Evolutionary conservation across 2,329 filamentous ascomycete species (phyloP).

Genomic region (Stagonosporopsis chrysanthemi): DNA sequence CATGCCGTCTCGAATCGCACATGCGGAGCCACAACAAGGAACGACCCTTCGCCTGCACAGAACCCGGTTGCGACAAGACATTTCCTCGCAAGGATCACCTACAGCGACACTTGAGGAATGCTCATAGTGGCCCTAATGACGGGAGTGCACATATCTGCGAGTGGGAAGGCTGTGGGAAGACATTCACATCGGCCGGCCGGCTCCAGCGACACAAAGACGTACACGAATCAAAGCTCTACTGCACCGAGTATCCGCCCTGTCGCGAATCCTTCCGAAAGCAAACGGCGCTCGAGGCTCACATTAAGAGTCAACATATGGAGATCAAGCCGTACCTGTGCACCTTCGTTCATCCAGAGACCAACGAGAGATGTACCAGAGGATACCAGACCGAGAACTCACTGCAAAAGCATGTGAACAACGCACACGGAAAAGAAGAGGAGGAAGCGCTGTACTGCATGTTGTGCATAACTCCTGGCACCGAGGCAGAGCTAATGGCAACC

Average conservation of each 20-base stretch:
- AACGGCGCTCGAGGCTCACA: constrained; percentile 82
- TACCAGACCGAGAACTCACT: constrained; percentile 79
- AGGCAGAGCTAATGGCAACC: constrained; percentile 40
- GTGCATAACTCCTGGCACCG: constrained; percentile 59
- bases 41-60: constrained; percentile 76
- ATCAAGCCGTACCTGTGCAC: constrained; percentile 75
- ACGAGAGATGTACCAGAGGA: constrained; percentile 67
- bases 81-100: constrained; percentile 89
- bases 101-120: constrained; percentile 82
- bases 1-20: constrained; percentile 77
- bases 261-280: constrained; percentile 84
- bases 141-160: constrained; percentile 74
- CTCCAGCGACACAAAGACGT: constrained; percentile 79
- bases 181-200: constrained; percentile 80
- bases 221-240: constrained; percentile 80
- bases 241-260: constrained; percentile 74
- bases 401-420: constrained; percentile 72
- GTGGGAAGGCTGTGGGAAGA: constrained; percentile 77
- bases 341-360: constrained; percentile 61
- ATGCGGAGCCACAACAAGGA: constrained; percentile 86
- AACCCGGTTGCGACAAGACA: constrained; percentile 77
- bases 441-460: constrained; percentile 77
- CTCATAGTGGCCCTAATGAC: constrained; percentile 67
- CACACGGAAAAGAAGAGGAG: constrained; percentile 67
- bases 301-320: constrained; percentile 77